These are phyloP conservation scores for Alisma plantagoaquatica DNA, from an alignment of 106 monocot genomes.

Conservation along the genomic window DNA sequence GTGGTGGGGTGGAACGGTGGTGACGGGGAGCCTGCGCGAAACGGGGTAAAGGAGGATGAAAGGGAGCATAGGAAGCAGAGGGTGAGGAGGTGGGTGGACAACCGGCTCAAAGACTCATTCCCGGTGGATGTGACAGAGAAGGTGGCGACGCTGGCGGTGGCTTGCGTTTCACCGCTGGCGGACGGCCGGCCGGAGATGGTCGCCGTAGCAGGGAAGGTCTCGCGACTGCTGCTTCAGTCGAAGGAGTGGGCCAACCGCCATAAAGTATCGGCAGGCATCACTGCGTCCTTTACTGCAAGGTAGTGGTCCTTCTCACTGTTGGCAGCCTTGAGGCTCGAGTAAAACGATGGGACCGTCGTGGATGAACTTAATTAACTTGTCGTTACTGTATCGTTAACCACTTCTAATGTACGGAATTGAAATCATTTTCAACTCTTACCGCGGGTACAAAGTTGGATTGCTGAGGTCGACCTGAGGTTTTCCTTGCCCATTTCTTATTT, in stretches of 20 bases:
- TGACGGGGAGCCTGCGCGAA: too few species aligned
- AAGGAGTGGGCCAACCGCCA: conserved; percentile 11
- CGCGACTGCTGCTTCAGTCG: conserved; percentile 7
- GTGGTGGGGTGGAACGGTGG: too few species aligned
- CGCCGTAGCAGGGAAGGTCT: conserved; percentile 13
- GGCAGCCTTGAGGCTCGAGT: too few species aligned
- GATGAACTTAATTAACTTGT: too few species aligned
- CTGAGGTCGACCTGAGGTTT: too few species aligned
- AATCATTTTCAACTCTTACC: too few species aligned
- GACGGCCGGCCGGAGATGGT: conserved; percentile 20
- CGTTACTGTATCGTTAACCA: too few species aligned
- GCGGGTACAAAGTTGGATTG: too few species aligned
- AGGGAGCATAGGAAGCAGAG: conserved; percentile 3
- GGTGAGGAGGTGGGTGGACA: conserved; percentile 27
- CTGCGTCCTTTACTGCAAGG: conserved; percentile 14
- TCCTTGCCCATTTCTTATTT: too few species aligned
- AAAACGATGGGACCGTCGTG: too few species aligned
- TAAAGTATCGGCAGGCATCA: conserved; percentile 6
- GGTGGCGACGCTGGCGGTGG: conserved; percentile 16
- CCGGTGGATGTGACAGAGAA: conserved; percentile 28
- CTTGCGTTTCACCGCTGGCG: conserved; percentile 14
- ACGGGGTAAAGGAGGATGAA: conserved; percentile 9
- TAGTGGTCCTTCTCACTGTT: too few species aligned
- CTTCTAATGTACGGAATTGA: too few species aligned
- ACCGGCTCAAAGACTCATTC: conserved; percentile 25